Evolutionary conservation across 2,329 filamentous ascomycete genomes (phyloP).

Genomic region (Dactylellina sp.): DNA sequence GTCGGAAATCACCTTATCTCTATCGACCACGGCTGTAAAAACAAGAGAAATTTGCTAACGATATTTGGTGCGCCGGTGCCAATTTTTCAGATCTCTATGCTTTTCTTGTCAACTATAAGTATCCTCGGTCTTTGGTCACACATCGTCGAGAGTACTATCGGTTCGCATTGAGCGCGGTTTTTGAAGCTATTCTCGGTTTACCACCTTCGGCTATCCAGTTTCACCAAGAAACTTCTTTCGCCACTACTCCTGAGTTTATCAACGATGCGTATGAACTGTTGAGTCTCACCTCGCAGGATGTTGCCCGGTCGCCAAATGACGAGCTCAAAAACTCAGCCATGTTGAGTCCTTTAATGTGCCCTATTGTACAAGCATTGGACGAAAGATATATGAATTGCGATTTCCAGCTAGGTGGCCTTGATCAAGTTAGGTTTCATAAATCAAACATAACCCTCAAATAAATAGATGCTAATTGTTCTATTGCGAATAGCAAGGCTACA

Average conservation of each 20-base stretch:
- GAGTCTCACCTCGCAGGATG: conserved; percentile 10
- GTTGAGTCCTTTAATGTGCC: conserved; percentile 38
- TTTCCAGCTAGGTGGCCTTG: conserved; percentile 31
- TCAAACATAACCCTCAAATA: not conserved
- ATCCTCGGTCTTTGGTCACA: conserved; percentile 10
- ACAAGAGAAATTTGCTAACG: not conserved
- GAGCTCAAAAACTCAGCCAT: conserved; percentile 27
- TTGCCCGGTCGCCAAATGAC: conserved; percentile 18
- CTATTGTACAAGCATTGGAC: conserved; percentile 27
- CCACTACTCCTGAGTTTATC: conserved; percentile 2
- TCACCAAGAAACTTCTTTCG: conserved; percentile 17
- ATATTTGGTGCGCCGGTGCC: no score
- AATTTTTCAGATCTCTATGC: conserved; percentile 28
- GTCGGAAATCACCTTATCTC: conserved; percentile 16
- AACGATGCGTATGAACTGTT: conserved; percentile 23
- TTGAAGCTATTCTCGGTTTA: conserved; percentile 35
- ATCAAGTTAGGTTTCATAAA: conserved; percentile 23
- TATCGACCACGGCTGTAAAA: not conserved
- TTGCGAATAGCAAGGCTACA: conserved; percentile 19
- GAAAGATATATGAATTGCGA: conserved; percentile 27
- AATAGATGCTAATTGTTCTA: not conserved
- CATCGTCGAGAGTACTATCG: conserved; percentile 23
- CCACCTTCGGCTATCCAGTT: conserved; percentile 29
- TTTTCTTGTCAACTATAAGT: conserved; percentile 36
- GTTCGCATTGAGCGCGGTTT: conserved; percentile 33